Evolutionary conservation across 2,329 filamentous ascomycete genomes (phyloP), one percentile per base, ranked within the genome.

Genomic region (Fusarium sp.): DNA sequence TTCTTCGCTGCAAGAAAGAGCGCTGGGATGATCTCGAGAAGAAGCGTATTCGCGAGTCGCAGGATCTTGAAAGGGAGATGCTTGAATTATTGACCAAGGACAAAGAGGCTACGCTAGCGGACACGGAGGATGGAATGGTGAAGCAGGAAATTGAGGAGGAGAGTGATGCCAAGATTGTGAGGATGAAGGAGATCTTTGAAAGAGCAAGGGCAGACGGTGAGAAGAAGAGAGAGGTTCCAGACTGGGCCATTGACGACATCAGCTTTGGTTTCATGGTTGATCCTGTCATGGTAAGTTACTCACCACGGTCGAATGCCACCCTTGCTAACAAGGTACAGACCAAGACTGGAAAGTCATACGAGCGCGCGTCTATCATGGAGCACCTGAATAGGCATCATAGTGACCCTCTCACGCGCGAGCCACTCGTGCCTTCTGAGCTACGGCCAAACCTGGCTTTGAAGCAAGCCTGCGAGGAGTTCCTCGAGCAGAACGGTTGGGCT

Each of bases 341-440:
- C 3, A 95, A 93, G 78, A 95, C 93, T 3, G 96, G 96, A 18
- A 93, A 95, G 73, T 96, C 93, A 4, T 99, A 98, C 81, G 96
- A 98, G 81, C 90, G 96, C 47, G 88, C 93, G 1, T 93, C 93
- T 22, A 92, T 99, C 69, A 87, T 95, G 79, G 94, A 97, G 82
- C 95, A 98, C 80, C 86, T 99, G 33, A 92, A 93, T 77, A 87
- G 93, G 28, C 90, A 90, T 39, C 87, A 87, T 2, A 93, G 90
- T 20, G 96, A 99, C 81, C 96, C 96, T 1, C 82, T 98, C 41
- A 98, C 96, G 2, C 87, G 96, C 47, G 92, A 95, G 71, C 90
- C 92, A 0, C 86, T 98, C 55, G 83, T 83, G 0, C 85, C 90
- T 2, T 84, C 86, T 4, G 94, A 98, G 49, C 82, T 98, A 61